These are phyloP conservation scores for Thraustochytrium striatum DNA, from an alignment of 352 stramenopile species.

Conservation along the genomic window DNA sequence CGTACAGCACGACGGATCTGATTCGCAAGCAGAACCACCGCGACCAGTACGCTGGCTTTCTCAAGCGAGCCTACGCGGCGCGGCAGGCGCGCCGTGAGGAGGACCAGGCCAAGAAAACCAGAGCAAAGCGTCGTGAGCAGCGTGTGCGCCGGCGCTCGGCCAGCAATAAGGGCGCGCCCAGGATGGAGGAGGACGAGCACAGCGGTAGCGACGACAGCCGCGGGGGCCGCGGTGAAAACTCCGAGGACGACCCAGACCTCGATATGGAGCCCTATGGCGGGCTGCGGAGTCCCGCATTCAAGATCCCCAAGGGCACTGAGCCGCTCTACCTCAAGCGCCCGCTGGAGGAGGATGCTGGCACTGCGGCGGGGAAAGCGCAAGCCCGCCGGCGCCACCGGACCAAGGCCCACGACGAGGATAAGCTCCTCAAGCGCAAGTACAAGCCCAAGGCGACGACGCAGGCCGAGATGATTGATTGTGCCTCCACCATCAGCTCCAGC, in stretches of 20 bases:
- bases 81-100: slow-evolving; percentile 52
- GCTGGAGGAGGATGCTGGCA: slow-evolving; percentile 10
- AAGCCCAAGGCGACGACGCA: slow-evolving; percentile 76
- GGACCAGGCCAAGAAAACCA: neutral
- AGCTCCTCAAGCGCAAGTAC: slow-evolving; percentile 85
- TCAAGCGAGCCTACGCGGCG: slow-evolving; percentile 59
- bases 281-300: slow-evolving; percentile 58
- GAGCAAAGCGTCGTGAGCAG: too few species aligned
- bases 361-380: neutral
- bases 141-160: too few species aligned
- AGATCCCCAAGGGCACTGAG: slow-evolving; percentile 60
- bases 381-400: slow-evolving; percentile 8
- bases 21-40: slow-evolving; percentile 65
- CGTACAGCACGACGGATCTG: slow-evolving; percentile 75
- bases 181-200: neutral
- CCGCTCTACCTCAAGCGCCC: slow-evolving; percentile 64
- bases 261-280: slow-evolving; percentile 60
- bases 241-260: slow-evolving; percentile 49
- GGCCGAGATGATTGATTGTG: slow-evolving; percentile 79
- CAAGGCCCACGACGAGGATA: slow-evolving; percentile 65
- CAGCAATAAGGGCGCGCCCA: too few species aligned
- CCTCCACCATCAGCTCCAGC: slow-evolving; percentile 63
- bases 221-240: neutral
- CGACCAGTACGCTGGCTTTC: slow-evolving; percentile 66
- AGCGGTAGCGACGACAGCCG: neutral